These are phyloP conservation scores for Vanrija humicola DNA, from an alignment of 1,284 basidiomycete genomes.

Conservation along the genomic window DNA sequence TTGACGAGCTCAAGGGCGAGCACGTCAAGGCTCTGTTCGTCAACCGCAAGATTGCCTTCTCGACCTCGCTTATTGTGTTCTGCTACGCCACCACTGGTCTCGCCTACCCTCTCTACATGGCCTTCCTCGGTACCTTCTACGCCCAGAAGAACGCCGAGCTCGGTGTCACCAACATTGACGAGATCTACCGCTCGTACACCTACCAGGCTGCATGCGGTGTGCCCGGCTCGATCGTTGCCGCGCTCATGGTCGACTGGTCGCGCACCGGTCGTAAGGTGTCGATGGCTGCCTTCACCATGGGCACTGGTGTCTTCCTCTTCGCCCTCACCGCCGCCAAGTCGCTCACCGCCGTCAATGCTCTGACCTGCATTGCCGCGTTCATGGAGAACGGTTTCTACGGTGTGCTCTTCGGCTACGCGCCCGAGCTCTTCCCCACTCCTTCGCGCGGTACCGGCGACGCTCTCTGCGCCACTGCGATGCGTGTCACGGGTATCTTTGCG, in stretches of 20 bases:
- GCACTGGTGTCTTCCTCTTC: conserved; percentile 60
- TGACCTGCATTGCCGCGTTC: conserved; percentile 56
- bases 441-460: conserved; percentile 64
- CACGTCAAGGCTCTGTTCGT: conserved; percentile 57
- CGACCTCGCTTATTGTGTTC: conserved; percentile 56
- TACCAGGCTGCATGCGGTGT: conserved; percentile 53
- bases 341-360: conserved; percentile 54
- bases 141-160: conserved; percentile 36
- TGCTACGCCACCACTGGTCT: conserved; percentile 60
- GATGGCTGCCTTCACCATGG: conserved; percentile 54
- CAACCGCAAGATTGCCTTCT: conserved; percentile 54
- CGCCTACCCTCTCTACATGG: conserved; percentile 53
- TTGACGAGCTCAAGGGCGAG: conserved; percentile 53
- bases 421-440: conserved; percentile 63
- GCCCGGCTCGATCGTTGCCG: conserved; percentile 59
- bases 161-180: conserved; percentile 22
- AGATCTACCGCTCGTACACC: conserved; percentile 55
- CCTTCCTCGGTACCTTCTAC: conserved; percentile 58
- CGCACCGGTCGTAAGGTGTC: conserved; percentile 56
- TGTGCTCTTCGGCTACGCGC: conserved; percentile 60
- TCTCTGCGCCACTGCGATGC: conserved; percentile 56
- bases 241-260: conserved; percentile 56
- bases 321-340: conserved; percentile 59
- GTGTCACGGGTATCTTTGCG: conserved; percentile 55
- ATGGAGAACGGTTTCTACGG: conserved; percentile 56